Percentiles rank a stretch among this genome's conserved stretches.
phyloP scores from a whole-genome alignment of 345 rosid genomes.

The Rhodamnia argentea region DNA sequence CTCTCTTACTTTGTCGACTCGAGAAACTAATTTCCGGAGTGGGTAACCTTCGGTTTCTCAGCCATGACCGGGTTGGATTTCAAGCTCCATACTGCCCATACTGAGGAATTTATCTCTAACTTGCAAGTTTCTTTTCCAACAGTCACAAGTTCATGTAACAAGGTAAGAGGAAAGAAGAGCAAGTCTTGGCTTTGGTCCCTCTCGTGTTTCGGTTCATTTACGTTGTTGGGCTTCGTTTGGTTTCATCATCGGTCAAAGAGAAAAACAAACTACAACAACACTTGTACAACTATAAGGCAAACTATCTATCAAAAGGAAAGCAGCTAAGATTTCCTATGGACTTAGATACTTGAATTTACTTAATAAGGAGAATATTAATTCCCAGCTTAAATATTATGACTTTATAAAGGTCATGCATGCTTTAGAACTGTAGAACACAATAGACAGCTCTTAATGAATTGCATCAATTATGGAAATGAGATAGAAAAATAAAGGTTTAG shows the following conservation, averaged over 20 bases:
- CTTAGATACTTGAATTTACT: background rate
- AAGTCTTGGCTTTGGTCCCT: too few relatives aligned
- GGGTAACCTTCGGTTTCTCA: background rate
- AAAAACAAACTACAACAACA: background rate
- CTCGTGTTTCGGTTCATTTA: too few relatives aligned
- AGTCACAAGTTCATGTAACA: background rate
- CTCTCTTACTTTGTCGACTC: background rate
- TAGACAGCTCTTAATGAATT: background rate
- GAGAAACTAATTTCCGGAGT: background rate
- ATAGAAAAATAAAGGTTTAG: too few relatives aligned
- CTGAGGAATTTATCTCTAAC: background rate
- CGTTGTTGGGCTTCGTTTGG: too few relatives aligned
- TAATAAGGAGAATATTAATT: background rate
- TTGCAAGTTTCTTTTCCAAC: background rate
- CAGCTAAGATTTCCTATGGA: too few relatives aligned
- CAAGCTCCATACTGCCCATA: background rate
- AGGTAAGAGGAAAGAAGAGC: background rate
- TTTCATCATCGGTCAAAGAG: too few relatives aligned
- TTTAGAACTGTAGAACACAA: background rate
- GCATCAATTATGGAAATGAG: too few relatives aligned
- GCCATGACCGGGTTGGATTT: background rate
- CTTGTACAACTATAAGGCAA: background rate
- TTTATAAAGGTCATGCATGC: too few relatives aligned
- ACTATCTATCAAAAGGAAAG: too few relatives aligned
- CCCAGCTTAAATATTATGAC: background rate